Base-by-base conservation (phyloP, 2,329 filamentous ascomycete genomes). In the Botrytis medusae region DNA sequence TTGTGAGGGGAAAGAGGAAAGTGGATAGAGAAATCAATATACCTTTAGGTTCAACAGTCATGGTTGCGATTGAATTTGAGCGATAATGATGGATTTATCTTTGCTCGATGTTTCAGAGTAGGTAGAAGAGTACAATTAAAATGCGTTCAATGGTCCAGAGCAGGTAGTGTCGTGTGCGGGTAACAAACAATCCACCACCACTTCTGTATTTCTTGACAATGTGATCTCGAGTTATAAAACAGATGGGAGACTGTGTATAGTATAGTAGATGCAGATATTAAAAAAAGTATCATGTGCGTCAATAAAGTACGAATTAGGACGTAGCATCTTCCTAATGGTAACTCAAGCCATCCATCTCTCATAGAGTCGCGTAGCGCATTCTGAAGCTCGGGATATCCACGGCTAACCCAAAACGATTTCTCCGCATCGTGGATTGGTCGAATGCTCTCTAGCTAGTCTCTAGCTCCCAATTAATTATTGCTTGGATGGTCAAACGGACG, bases 1-100 rank as follows among this genome's bases (percentile, higher is more conserved):
- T 54, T 25, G 14, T 46, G 51, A 16, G 32, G 54, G 34, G 20
- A 25, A 42, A 22, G 48, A 9, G 48, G 48, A n/a, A 7, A 42
- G 29, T 3, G 42, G 42, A 22, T 18, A 51, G 72, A 65, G 34
- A 9, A 22, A 60, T 10, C 29, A 48, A n/a, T 12, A 25, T 68
- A 69, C 72, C 72, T 51, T 71, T 71, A 61, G 72, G 46, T 42
- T 61, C 67, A 20, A 67, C 59, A 5, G 72, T 54, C 72, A 74
- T 73, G 32, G 32, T 71, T 32, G 61, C n/a, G 37, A 32, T 63
- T 62, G 69, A 34, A 57, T 9, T 29, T 6, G 51, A 18, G 51
- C 18, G 14, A 9, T 29, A 4, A 0, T 57, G 51, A 3, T 29
- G 12, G 29, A 57, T 57, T 29, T 32, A 5, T 54, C 14, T 29